These are phyloP conservation scores for Naganishia sp. DNA, from an alignment of 1,284 basidiomycete genomes.

Conservation along the genomic window DNA sequence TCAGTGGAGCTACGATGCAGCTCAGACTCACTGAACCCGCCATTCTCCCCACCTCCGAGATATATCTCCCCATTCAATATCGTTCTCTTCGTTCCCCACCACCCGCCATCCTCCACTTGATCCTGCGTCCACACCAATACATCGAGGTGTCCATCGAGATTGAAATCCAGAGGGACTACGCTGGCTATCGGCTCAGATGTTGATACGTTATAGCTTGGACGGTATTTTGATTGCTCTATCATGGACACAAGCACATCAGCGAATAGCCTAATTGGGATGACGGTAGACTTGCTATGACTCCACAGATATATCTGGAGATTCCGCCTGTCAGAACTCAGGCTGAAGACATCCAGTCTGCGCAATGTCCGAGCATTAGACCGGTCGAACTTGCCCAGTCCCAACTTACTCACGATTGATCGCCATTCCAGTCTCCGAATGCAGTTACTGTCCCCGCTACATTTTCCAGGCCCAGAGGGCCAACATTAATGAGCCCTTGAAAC, in stretches of 20 bases:
- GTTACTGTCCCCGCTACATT: slow-evolving; percentile 68
- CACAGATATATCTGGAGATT: slow-evolving; percentile 76
- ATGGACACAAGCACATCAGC: slow-evolving; percentile 49
- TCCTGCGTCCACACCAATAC: slow-evolving; percentile 77
- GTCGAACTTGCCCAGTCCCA: slow-evolving; percentile 17
- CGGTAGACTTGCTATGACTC: slow-evolving; percentile 68
- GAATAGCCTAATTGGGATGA: neutral
- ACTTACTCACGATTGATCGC: slow-evolving; percentile 80
- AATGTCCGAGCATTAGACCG: slow-evolving; percentile 9
- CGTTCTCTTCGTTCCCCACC: slow-evolving; percentile 51
- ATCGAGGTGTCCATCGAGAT: slow-evolving; percentile 87
- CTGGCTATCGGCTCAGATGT: slow-evolving; percentile 57
- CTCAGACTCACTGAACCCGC: slow-evolving; percentile 66
- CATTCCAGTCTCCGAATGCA: slow-evolving; percentile 92
- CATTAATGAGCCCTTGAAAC: slow-evolving; percentile 78
- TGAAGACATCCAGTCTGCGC: slow-evolving; percentile 74
- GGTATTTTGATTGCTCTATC: slow-evolving; percentile 59
- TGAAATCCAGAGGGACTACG: slow-evolving; percentile 88
- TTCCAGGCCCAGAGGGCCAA: slow-evolving; percentile 76
- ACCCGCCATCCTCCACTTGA: slow-evolving; percentile 55
- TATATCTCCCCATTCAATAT: slow-evolving; percentile 68
- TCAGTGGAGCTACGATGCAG: neutral
- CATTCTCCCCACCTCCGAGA: slow-evolving; percentile 60
- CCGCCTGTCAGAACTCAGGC: slow-evolving; percentile 70
- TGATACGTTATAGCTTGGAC: slow-evolving; percentile 41